A percentile compares a stretch with the other conserved stretches of the same genome.
Conservation (phyloP, 2,329 filamentous ascomycete genomes). For the Thelonectria blattea region DNA sequence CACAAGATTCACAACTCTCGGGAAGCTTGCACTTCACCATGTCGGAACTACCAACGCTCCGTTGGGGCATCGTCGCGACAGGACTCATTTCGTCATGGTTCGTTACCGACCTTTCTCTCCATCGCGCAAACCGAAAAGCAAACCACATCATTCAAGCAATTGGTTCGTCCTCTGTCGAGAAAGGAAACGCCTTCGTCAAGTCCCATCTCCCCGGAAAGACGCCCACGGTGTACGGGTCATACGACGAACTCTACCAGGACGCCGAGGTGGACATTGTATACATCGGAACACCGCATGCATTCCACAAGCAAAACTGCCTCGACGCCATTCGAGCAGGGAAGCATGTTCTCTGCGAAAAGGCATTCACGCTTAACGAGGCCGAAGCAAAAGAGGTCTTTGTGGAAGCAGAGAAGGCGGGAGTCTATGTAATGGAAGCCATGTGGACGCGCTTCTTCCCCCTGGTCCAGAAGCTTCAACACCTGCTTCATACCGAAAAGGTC, state of each 20-base stretch:
- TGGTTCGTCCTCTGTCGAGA: slow-evolving; percentile 47
- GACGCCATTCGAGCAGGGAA: slow-evolving; percentile 50
- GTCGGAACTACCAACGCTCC: slow-evolving; percentile 4
- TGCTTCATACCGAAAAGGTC: slow-evolving; percentile 46
- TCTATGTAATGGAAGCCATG: slow-evolving; percentile 54
- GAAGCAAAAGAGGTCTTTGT: slow-evolving; percentile 47
- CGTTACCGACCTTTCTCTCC: slow-evolving; percentile 47
- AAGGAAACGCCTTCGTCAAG: slow-evolving; percentile 46
- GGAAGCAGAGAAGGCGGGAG: slow-evolving; percentile 44
- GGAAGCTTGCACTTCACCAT: background rate
- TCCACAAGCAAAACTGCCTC: slow-evolving; percentile 50
- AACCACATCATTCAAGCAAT: slow-evolving; percentile 50
- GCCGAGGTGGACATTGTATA: slow-evolving; percentile 50
- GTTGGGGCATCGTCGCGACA: slow-evolving; percentile 17
- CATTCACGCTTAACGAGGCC: slow-evolving; percentile 47
- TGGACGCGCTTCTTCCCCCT: slow-evolving; percentile 52
- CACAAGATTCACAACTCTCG: background rate
- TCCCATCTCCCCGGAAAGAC: slow-evolving; percentile 38
- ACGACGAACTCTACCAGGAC: slow-evolving; percentile 48
- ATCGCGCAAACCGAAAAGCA: slow-evolving; percentile 43
- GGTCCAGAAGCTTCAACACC: slow-evolving; percentile 39
- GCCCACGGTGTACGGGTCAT: slow-evolving; percentile 47
- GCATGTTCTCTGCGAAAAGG: slow-evolving; percentile 52
- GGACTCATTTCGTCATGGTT: slow-evolving; percentile 39
- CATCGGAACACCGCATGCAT: slow-evolving; percentile 51